phyloP scores from a whole-genome alignment of 2,329 filamentous ascomycete species.

The Calonectria fujianensis region DNA sequence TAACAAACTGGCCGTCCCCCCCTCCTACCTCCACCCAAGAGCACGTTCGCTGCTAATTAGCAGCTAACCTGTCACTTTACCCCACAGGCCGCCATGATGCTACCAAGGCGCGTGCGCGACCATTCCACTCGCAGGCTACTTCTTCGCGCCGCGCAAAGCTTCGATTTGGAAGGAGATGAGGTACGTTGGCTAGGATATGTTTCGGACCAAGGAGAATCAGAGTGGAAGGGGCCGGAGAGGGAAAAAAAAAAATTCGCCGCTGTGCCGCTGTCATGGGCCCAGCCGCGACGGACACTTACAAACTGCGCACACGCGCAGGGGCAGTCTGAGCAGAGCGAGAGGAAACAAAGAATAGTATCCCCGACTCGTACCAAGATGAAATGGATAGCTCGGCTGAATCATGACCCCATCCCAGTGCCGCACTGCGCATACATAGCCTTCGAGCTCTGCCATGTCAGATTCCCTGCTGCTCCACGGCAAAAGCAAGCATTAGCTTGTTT shows the following conservation, averaged over 20 bases:
- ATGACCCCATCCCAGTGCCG: background rate
- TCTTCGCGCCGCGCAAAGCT: slow-evolving; percentile 25
- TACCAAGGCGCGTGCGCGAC: slow-evolving; percentile 24
- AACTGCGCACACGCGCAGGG: background rate
- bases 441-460: slow-evolving; percentile 24
- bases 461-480: slow-evolving; percentile 7
- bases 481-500: slow-evolving; percentile 25
- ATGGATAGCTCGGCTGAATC: slow-evolving; percentile 10
- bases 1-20: slow-evolving; percentile 18
- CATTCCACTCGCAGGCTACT: slow-evolving; percentile 19
- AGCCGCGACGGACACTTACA: slow-evolving; percentile 8
- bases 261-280: slow-evolving; percentile 21
- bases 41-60: slow-evolving; percentile 24
- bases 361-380: background rate
- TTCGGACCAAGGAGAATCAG: slow-evolving; percentile 8
- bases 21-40: background rate
- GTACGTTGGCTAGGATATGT: background rate
- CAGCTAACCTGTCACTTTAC: slow-evolving; percentile 28
- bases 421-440: slow-evolving; percentile 1
- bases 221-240: background rate
- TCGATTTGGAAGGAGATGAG: slow-evolving; percentile 26
- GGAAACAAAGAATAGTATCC: background rate
- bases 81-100: slow-evolving; percentile 19
- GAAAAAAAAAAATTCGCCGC: background rate
- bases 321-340: slow-evolving; percentile 2